phyloP scores from a whole-genome alignment of 345 rosid species.

The Citrus mangshanensis region DNA sequence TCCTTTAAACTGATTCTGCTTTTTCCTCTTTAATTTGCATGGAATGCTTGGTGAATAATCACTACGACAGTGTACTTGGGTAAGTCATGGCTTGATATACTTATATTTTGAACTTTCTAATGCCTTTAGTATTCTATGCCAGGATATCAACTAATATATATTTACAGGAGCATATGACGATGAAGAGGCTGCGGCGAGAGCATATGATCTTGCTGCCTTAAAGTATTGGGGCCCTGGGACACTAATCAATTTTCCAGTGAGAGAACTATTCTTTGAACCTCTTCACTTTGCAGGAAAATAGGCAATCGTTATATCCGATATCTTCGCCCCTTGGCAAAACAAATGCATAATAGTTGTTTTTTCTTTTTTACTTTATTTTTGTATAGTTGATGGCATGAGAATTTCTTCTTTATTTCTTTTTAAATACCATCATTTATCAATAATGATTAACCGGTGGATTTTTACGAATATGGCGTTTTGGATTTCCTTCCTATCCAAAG shows the following conservation, averaged over 20 bases:
- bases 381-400: not conserved
- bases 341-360: not conserved
- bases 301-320: not conserved
- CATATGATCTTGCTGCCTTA: slow-evolving; percentile 96
- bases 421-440: not conserved
- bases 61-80: slow-evolving; percentile 82
- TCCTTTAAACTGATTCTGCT: slow-evolving; percentile 34
- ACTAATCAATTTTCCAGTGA: slow-evolving; percentile 94
- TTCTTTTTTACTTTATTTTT: not conserved
- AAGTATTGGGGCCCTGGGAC: slow-evolving; percentile 99
- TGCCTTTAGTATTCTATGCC: not conserved
- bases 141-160: slow-evolving; percentile 12
- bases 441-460: not conserved
- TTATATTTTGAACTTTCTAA: not conserved
- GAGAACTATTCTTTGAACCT: slow-evolving; percentile 11
- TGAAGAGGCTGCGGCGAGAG: slow-evolving; percentile 99
- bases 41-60: slow-evolving; percentile 29
- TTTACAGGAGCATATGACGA: slow-evolving; percentile 95
- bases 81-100: slow-evolving; percentile 31
- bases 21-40: slow-evolving; percentile 22
- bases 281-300: not conserved
- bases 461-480: not conserved
- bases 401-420: not conserved
- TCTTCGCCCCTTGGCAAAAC: not conserved
- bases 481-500: not conserved